Evolutionary conservation across 1,284 basidiomycete species (phyloP).

Genomic region (Entoloma clypeatum): DNA sequence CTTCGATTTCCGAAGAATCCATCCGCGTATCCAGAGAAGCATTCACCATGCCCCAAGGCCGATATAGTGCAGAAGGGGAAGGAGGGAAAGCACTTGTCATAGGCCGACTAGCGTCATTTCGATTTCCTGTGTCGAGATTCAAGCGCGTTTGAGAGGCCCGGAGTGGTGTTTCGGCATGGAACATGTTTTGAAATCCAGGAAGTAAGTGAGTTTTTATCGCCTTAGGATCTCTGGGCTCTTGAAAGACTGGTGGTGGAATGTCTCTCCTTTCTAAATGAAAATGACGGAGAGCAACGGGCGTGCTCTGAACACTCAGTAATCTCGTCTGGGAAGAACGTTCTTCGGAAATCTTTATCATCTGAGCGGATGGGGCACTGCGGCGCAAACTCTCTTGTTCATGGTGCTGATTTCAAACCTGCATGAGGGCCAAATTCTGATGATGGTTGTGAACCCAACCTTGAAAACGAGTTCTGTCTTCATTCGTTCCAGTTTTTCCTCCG

Average conservation of each 20-base stretch:
- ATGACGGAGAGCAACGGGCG: slow-evolving; percentile 27
- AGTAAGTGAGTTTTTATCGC: slow-evolving; percentile 30
- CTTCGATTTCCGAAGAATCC: no score
- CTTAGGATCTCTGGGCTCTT: slow-evolving; percentile 24
- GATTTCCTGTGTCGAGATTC: slow-evolving; percentile 21
- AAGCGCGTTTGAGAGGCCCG: slow-evolving; percentile 21
- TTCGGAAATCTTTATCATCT: slow-evolving; percentile 35
- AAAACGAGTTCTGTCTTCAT: slow-evolving; percentile 66
- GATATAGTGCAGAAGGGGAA: slow-evolving; percentile 13
- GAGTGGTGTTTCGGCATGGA: slow-evolving; percentile 35
- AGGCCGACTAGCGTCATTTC: slow-evolving; percentile 17
- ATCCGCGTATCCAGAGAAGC: no score
- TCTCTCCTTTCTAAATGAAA: slow-evolving; percentile 35
- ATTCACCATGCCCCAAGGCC: no score
- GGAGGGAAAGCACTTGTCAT: not conserved
- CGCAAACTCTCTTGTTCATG: slow-evolving; percentile 63
- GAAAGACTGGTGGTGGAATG: slow-evolving; percentile 27
- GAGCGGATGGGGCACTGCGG: slow-evolving; percentile 43
- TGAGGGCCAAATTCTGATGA: slow-evolving; percentile 4
- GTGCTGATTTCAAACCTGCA: slow-evolving; percentile 42
- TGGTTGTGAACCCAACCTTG: slow-evolving; percentile 43
- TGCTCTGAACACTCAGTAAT: slow-evolving; percentile 28
- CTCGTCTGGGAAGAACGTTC: slow-evolving; percentile 41
- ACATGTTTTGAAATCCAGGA: slow-evolving; percentile 49
- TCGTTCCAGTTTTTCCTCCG: slow-evolving; percentile 66